Percentiles rank a stretch among this genome's conserved stretches.
phyloP scores from a whole-genome alignment of 1,139 yeast species.

The Yamadazyma sp. region DNA sequence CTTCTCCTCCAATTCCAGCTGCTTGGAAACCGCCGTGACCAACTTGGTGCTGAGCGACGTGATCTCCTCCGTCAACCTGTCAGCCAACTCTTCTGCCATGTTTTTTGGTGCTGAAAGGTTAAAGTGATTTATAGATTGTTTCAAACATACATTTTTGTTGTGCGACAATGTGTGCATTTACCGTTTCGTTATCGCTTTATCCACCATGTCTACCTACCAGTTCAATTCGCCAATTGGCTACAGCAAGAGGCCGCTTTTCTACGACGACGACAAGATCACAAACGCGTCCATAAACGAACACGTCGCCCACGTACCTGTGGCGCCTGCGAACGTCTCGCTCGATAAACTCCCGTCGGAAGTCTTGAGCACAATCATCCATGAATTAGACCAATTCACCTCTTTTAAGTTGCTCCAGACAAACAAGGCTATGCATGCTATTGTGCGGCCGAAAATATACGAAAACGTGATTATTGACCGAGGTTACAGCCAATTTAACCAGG shows the following conservation, averaged over 20 bases:
- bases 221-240: constrained; percentile 18
- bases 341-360: constrained; percentile 38
- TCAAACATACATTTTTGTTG: neutral
- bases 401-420: constrained; percentile 33
- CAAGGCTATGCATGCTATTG: constrained; percentile 27
- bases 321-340: constrained; percentile 3
- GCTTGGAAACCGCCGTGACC: constrained; percentile 61
- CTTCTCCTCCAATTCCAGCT: constrained; percentile 51
- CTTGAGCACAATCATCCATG: constrained; percentile 26
- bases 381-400: constrained; percentile 44
- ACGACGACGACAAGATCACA: constrained; percentile 5
- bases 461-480: constrained; percentile 39
- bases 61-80: constrained; percentile 54
- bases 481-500: constrained; percentile 37
- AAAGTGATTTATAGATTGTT: too few relatives aligned
- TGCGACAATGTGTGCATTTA: too few relatives aligned
- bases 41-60: constrained; percentile 58
- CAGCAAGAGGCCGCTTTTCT: constrained; percentile 16
- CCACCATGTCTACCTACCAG: constrained; percentile 6
- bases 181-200: neutral
- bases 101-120: too few relatives aligned
- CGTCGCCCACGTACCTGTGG: neutral
- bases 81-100: constrained; percentile 13
- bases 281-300: constrained; percentile 1
- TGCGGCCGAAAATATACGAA: constrained; percentile 36